Evolutionary conservation across 495 filamentous ascomycete genomes (phyloP).

Genomic region (Penicilliopsis zonata): DNA sequence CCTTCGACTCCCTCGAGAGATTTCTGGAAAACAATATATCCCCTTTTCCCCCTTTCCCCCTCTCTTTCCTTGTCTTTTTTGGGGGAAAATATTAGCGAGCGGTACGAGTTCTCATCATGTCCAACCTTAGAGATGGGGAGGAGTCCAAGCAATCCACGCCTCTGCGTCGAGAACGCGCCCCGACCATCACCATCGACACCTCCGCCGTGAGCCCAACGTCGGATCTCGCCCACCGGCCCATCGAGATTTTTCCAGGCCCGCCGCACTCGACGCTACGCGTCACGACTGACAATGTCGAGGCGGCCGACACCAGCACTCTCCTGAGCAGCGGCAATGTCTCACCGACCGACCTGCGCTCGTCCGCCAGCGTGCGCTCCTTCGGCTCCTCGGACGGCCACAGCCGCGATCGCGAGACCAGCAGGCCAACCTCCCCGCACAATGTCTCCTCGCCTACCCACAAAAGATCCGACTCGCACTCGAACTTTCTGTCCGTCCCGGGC

Average conservation of each 20-base stretch:
- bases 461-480: slow-evolving; percentile 35
- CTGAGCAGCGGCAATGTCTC: slow-evolving; percentile 34
- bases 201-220: slow-evolving; percentile 43
- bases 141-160: slow-evolving; percentile 19
- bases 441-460: slow-evolving; percentile 58
- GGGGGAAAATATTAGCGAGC: no score
- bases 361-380: slow-evolving; percentile 40
- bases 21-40: no score
- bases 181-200: slow-evolving; percentile 68
- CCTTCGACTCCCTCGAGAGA: no score
- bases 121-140: slow-evolving; percentile 16
- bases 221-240: slow-evolving; percentile 11
- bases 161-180: slow-evolving; percentile 36
- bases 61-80: no score
- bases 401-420: slow-evolving; percentile 57
- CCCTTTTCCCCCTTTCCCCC: no score
- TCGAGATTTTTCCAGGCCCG: slow-evolving; percentile 18
- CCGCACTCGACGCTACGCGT: slow-evolving; percentile 33
- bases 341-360: slow-evolving; percentile 45
- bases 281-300: slow-evolving; percentile 32
- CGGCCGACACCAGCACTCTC: slow-evolving; percentile 24
- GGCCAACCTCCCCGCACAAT: slow-evolving; percentile 86
- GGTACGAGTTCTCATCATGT: no score
- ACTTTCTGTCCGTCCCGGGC: slow-evolving; percentile 51
- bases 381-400: slow-evolving; percentile 65